A percentile compares a stretch with the other conserved stretches of the same genome.
Evolutionary conservation across 2,329 filamentous ascomycete species (phyloP).

Genomic region (Fusarium secorum): DNA sequence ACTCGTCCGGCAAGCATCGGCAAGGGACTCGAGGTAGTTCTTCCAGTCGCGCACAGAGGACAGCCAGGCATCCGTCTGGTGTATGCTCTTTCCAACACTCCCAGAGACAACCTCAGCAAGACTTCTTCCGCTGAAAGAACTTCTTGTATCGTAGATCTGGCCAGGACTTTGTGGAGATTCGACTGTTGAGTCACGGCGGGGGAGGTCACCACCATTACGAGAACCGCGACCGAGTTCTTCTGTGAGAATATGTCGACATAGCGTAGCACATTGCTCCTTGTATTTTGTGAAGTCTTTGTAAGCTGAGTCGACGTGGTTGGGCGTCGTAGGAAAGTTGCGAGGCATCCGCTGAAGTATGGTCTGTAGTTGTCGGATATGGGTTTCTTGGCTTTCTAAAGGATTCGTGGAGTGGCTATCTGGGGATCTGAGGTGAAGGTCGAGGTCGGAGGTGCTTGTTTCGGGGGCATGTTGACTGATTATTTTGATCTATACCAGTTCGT

Average conservation of each 20-base stretch:
- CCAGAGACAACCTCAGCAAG: conserved; percentile 45
- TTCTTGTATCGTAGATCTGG: conserved; percentile 46
- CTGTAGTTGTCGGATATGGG: conserved; percentile 48
- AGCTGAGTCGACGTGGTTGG: conserved; percentile 52
- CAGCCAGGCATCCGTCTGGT: conserved; percentile 47
- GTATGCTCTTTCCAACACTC: conserved; percentile 33
- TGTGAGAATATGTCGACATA: conserved; percentile 52
- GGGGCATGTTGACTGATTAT: conserved; percentile 20
- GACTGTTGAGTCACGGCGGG: conserved; percentile 42
- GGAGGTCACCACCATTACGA: conserved; percentile 35
- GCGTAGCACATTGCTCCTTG: conserved; percentile 49
- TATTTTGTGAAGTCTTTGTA: conserved; percentile 56
- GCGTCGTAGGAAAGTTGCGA: conserved; percentile 43
- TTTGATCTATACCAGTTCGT: conserved; percentile 5
- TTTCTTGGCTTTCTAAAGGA: conserved; percentile 44
- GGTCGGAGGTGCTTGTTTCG: conserved; percentile 43
- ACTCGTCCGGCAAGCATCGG: conserved; percentile 52
- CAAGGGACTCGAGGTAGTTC: conserved; percentile 51
- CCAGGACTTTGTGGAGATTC: conserved; percentile 46
- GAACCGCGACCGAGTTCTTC: conserved; percentile 49
- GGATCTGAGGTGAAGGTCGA: conserved; percentile 38
- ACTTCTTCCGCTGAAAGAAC: conserved; percentile 50
- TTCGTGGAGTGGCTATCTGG: conserved; percentile 39
- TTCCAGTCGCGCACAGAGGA: conserved; percentile 56
- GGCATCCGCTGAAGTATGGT: conserved; percentile 47